Conservation (phyloP, 176 grass and related monocot genomes). For the Miscanthus lutarioriparius region DNA sequence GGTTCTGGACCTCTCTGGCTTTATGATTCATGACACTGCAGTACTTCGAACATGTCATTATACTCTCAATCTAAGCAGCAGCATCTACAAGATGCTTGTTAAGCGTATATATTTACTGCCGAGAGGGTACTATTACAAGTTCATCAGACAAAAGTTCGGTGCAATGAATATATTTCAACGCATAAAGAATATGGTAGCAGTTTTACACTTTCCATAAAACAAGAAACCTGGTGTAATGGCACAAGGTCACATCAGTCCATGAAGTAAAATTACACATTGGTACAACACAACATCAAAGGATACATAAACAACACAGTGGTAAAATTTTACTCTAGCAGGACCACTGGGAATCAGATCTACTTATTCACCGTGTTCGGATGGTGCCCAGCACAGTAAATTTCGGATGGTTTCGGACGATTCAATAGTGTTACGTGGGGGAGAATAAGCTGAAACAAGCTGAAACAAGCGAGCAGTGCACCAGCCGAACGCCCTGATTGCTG, state of each 20-base stretch:
- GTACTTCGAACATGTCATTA: not conserved
- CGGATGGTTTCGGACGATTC: too few relatives aligned
- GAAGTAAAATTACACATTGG: conserved; percentile 41
- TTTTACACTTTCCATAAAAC: conserved; percentile 23
- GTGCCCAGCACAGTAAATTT: too few relatives aligned
- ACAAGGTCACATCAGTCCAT: conserved; percentile 8
- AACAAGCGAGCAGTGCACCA: too few relatives aligned
- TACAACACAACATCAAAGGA: conserved; percentile 10
- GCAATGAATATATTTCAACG: not conserved
- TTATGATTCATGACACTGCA: not conserved
- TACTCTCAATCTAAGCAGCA: not conserved
- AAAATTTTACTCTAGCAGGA: not conserved
- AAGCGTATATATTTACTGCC: too few relatives aligned
- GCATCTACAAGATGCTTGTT: too few relatives aligned
- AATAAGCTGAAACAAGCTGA: too few relatives aligned
- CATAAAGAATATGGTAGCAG: conserved; percentile 35
- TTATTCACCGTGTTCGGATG: too few relatives aligned
- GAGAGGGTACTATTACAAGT: not conserved
- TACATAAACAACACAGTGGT: not conserved
- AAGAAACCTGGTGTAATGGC: not conserved
- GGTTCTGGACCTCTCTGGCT: not conserved
- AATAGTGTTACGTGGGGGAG: too few relatives aligned
- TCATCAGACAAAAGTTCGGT: not conserved
- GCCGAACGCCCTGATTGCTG: too few relatives aligned
- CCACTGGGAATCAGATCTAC: conserved; percentile 16